These are phyloP conservation scores for Lolium perenne DNA, from an alignment of 176 grass and related monocot genomes.

Conservation along the genomic window DNA sequence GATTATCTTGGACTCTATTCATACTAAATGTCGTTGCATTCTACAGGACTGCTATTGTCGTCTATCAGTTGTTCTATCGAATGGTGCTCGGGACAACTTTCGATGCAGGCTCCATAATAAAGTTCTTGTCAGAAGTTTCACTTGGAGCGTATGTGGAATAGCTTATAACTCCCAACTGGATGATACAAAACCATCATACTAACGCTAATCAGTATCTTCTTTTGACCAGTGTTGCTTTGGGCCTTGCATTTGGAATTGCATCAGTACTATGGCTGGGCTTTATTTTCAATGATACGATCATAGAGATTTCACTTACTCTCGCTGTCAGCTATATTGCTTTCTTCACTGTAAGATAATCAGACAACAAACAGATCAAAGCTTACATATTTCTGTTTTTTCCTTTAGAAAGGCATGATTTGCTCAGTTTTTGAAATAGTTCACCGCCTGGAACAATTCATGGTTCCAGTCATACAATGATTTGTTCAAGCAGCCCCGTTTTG, in stretches of 20 bases:
- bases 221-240: constrained; percentile 76
- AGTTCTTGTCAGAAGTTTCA: constrained; percentile 88
- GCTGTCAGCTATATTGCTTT: constrained; percentile 98
- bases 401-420: background rate
- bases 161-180: constrained; percentile 6
- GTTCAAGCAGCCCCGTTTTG: background rate
- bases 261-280: constrained; percentile 96
- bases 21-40: constrained; percentile 35
- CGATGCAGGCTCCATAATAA: constrained; percentile 71
- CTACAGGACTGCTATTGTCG: constrained; percentile 96
- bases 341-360: constrained; percentile 92
- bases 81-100: constrained; percentile 89
- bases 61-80: constrained; percentile 89
- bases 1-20: background rate
- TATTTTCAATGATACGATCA: constrained; percentile 96
- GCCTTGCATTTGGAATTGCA: constrained; percentile 85
- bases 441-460: background rate
- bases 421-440: background rate
- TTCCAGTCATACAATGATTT: background rate
- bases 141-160: constrained; percentile 84
- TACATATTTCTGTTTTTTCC: background rate
- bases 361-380: background rate
- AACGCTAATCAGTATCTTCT: constrained; percentile 36
- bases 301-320: constrained; percentile 91
- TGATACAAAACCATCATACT: background rate